Conservation (phyloP, 176 grass and related monocot species). For the Zoysia japonica region DNA sequence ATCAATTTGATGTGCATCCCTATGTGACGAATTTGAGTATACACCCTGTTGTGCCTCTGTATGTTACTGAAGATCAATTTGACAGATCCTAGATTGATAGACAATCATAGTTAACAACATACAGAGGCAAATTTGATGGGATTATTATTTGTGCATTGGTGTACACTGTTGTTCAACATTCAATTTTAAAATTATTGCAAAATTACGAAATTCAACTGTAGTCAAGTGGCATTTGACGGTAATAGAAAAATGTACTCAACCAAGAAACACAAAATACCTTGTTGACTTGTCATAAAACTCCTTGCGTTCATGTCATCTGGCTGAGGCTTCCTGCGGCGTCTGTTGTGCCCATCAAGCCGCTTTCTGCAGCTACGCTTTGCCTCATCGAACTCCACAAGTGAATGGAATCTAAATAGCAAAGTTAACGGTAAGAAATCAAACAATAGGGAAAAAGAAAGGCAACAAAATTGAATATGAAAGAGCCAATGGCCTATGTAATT, state of each 20-base stretch:
- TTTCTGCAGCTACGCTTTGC: conserved; percentile 93
- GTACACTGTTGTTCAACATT: neutral
- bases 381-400: conserved; percentile 87
- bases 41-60: neutral
- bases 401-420: conserved; percentile 74
- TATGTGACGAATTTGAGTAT: neutral
- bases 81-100: neutral
- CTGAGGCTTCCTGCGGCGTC: conserved; percentile 84
- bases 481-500: neutral
- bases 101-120: neutral
- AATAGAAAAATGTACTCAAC: neutral
- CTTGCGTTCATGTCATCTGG: conserved; percentile 58
- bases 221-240: neutral
- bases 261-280: conserved; percentile 61
- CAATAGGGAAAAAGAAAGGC: neutral
- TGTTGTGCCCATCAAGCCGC: conserved; percentile 91
- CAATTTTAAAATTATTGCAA: neutral
- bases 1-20: neutral
- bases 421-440: conserved; percentile 12
- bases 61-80: neutral
- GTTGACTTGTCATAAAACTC: conserved; percentile 72
- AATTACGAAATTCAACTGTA: neutral
- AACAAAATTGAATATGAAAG: neutral
- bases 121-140: neutral
- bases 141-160: neutral